Evolutionary conservation across 2,329 filamentous ascomycete genomes (phyloP), one percentile per base, ranked within the genome.

Genomic region (Xylaria sp.): DNA sequence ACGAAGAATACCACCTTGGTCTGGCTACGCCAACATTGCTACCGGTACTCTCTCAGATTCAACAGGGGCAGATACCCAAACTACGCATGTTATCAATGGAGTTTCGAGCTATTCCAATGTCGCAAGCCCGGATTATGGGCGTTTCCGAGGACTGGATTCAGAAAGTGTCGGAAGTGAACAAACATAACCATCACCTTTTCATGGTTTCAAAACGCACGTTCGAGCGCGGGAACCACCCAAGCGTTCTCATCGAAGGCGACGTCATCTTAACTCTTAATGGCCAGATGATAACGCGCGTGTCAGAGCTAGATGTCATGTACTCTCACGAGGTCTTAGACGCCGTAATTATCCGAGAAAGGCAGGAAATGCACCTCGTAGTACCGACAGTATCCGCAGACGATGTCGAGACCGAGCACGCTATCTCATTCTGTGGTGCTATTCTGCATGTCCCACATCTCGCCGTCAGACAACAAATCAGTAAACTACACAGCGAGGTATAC

Each of bases 261-360:
- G 91, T 99, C 61, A 90, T 99, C 66, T 86, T 99, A 68, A 97
- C 93, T 0, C 84, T 99, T 55, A 98, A 98, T 79, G 93, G 88
- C 74, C 93, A 95, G 77, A 90, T 98, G 70, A 95, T 98, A 80
- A 99, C 97, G 0, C 91, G 93, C 57, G 94, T 98, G 64, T 92
- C 92, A 0, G 94, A 99, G 80, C 87, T 99, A 51, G 96, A 99
- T 78, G 86, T 98, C 73, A 98, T 98, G 96, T 99, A 99, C 82
- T 90, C 92, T 74, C 89, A 97, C 76, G 91, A 95, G 68, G 80
- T 88, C 36, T 87, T 99, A 1, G 92, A 97, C 73, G 94, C 94
- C 2, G 86, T 94, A 65, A 91, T 99, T 72, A 90, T 99, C 27
- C 91, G 96, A 54, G 91, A 95, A 77, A 93, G 93, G 72, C 81